These are phyloP conservation scores for Musa beccarii DNA, from an alignment of 176 grass and related monocot genomes.

Conservation along the genomic window DNA sequence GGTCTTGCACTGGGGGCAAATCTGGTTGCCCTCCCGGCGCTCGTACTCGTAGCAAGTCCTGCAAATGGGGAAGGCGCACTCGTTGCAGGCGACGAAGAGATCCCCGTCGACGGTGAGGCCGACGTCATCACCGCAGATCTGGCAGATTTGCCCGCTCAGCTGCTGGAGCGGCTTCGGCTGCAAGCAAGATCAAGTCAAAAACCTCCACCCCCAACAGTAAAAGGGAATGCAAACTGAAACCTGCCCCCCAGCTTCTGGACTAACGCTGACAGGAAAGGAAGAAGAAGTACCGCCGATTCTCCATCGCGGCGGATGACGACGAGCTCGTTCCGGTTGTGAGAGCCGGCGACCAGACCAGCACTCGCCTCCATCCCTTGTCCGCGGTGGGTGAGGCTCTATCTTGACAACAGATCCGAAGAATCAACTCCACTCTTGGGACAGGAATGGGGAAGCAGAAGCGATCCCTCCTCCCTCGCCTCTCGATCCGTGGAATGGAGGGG, in stretches of 20 bases:
- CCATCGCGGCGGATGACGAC: constrained; percentile 88
- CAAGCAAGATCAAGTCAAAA: not conserved
- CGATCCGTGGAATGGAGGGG: too few relatives aligned
- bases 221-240: too few relatives aligned
- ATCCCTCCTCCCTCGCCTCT: too few relatives aligned
- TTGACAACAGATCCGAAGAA: not conserved
- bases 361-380: constrained; percentile 61
- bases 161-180: constrained; percentile 53
- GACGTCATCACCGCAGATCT: constrained; percentile 79
- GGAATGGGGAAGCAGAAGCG: not conserved
- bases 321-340: constrained; percentile 90
- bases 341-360: constrained; percentile 78
- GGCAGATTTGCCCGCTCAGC: constrained; percentile 47
- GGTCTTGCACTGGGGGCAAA: constrained; percentile 99
- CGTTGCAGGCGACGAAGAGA: constrained; percentile 83
- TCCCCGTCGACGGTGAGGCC: constrained; percentile 79
- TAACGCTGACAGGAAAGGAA: not conserved
- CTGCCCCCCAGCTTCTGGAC: too few relatives aligned
- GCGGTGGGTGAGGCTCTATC: too few relatives aligned
- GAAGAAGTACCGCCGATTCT: constrained; percentile 60
- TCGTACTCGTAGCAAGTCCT: constrained; percentile 97
- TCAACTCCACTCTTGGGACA: not conserved
- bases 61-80: constrained; percentile 91
- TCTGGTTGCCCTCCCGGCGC: constrained; percentile 83
- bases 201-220: too few relatives aligned